Evolutionary conservation across 345 rosid genomes (phyloP).

Genomic region (Pugionium cornutum): DNA sequence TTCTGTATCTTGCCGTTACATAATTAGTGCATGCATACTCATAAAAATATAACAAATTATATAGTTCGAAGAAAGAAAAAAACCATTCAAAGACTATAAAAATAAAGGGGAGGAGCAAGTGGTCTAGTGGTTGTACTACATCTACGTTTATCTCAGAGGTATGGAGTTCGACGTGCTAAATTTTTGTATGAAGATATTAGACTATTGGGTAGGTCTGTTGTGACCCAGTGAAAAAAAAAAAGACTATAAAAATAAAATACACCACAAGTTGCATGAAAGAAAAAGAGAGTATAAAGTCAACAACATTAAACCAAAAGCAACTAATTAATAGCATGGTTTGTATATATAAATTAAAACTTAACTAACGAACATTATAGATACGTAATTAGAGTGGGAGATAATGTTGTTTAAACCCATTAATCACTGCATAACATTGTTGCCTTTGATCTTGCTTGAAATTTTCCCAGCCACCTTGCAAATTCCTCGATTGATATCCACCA

Average conservation of each 20-base stretch:
- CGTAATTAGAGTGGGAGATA: slow-evolving; percentile 27
- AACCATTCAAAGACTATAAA: not conserved
- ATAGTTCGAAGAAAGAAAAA: too few species aligned
- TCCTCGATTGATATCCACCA: slow-evolving; percentile 32
- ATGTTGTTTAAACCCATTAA: slow-evolving; percentile 36
- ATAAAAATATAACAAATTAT: too few species aligned
- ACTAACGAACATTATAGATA: not conserved
- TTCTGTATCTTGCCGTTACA: too few species aligned
- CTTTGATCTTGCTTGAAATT: slow-evolving; percentile 37
- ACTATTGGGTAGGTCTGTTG: too few species aligned
- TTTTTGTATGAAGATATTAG: too few species aligned
- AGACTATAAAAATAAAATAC: slow-evolving; percentile 8
- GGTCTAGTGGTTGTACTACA: too few species aligned
- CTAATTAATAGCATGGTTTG: not conserved
- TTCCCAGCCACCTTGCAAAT: slow-evolving; percentile 37
- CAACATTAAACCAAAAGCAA: slow-evolving; percentile 1
- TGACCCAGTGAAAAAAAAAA: too few species aligned
- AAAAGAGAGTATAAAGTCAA: not conserved
- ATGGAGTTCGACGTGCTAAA: too few species aligned
- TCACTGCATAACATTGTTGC: slow-evolving; percentile 41
- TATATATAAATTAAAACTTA: not conserved
- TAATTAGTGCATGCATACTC: not conserved
- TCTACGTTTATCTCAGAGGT: too few species aligned
- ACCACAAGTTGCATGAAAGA: not conserved
- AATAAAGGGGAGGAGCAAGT: too few species aligned